Evolutionary conservation across 345 rosid species (phyloP).

Genomic region (Populus alba): DNA sequence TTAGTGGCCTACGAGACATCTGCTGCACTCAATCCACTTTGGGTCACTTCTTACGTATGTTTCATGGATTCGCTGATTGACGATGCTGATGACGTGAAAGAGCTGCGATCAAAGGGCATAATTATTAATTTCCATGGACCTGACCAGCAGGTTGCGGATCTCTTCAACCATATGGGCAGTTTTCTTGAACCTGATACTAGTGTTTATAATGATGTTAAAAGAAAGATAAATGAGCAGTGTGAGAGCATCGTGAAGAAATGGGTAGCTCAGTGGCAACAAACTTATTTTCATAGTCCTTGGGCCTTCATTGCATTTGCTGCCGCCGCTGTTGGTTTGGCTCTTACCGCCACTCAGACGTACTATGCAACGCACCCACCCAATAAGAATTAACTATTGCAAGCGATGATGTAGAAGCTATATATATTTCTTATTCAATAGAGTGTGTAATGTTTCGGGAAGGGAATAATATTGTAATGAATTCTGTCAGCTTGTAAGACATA

Average conservation of each 20-base stretch:
- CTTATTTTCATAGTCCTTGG: constrained; percentile 19
- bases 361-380: too few relatives aligned
- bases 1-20: constrained; percentile 22
- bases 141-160: constrained; percentile 16
- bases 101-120: constrained; percentile 9
- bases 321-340: neutral
- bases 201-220: neutral
- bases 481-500: too few relatives aligned
- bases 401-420: too few relatives aligned
- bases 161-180: constrained; percentile 10
- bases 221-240: neutral
- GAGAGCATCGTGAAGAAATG: neutral
- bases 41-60: constrained; percentile 17
- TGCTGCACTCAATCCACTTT: neutral
- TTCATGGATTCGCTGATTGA: constrained; percentile 22
- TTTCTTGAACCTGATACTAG: constrained; percentile 16
- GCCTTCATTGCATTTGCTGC: constrained; percentile 5
- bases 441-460: neutral
- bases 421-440: too few relatives aligned
- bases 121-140: constrained; percentile 8
- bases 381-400: too few relatives aligned
- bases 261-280: neutral
- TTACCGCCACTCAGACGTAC: constrained; percentile 8
- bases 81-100: constrained; percentile 15
- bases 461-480: too few relatives aligned